Base-by-base conservation (phyloP, 768 basidiomycete species). In the Strobilomyces echinocephalus region DNA sequence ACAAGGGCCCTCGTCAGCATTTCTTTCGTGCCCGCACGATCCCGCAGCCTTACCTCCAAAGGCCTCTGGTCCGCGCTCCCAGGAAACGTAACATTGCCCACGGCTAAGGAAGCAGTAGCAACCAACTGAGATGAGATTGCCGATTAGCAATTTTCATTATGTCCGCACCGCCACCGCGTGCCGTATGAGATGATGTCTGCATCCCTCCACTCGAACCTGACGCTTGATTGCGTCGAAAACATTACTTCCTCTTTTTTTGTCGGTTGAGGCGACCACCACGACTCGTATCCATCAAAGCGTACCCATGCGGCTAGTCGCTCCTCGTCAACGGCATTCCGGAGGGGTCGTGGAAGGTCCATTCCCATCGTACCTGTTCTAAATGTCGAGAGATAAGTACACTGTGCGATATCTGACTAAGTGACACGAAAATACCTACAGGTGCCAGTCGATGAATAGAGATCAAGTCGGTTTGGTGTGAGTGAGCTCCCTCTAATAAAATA, bases 121-220 rank as follows among this genome's bases (percentile, higher is more conserved):
- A 57, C 56, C 57, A 63, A 61, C 64, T 66, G 67, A 67, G 62
- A 59, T 62, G 65, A 54, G 60, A 64, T 57, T 9, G 49, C 42
- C 41, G 54, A 65, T 58, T 54, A 57, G 62, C 54, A 56, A 58
- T 53, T 63, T 66, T 61, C 66, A 63, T 64, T 67, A 59, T 57
- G 28, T 14, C 18, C 45, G 54, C 62, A 69, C 63, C 40, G 69
- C 68, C 65, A 63, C 69, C 43, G 52, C 53, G 60, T 54, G 60
- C 59, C 62, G 59, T 59, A 57, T 55, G 50, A 56, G 59, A 58
- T 60, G 56, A 63, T 63, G 60, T 49, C 58, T 50, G 53, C 62
- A 55, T 46, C 52, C 58, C 40, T 50, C 55, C 16, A 34, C 46
- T 33, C 52, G 30, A 57, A 52, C 53, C 34, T 50, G 55, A 24